A percentile compares a stretch with the other conserved stretches of the same genome.
These are phyloP conservation scores for Sclerotinia glacialis DNA, from an alignment of 2,329 filamentous ascomycete genomes.

Conservation along the genomic window DNA sequence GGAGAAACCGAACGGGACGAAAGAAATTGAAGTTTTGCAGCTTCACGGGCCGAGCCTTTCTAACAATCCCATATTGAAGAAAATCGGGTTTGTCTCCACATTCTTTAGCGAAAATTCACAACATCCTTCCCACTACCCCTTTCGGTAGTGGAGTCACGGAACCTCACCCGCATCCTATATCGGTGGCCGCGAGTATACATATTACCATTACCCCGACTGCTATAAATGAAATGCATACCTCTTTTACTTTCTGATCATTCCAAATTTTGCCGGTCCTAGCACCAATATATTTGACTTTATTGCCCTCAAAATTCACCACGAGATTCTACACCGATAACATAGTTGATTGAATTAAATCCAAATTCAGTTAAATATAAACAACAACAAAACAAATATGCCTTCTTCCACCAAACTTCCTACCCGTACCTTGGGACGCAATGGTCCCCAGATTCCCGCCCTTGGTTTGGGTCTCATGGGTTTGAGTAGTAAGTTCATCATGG, in stretches of 20 bases:
- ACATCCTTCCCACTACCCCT: slow-evolving; percentile 12
- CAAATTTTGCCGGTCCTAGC: neutral
- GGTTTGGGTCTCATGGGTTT: slow-evolving; percentile 26
- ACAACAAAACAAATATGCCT: slow-evolving; percentile 11
- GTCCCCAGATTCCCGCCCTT: slow-evolving; percentile 24
- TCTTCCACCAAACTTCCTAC: slow-evolving; percentile 23
- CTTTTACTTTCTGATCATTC: slow-evolving; percentile 9
- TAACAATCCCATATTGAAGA: slow-evolving; percentile 5
- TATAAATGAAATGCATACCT: neutral
- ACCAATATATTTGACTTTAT: neutral
- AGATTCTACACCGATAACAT: neutral
- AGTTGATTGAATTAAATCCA: neutral
- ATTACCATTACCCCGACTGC: slow-evolving; percentile 15
- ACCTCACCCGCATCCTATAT: slow-evolving; percentile 1
- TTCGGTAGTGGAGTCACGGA: slow-evolving; percentile 21
- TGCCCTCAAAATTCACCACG: neutral
- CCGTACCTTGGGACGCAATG: slow-evolving; percentile 21
- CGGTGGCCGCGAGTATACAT: slow-evolving; percentile 14
- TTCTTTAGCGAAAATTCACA: neutral
- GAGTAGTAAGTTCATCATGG: slow-evolving; percentile 10
- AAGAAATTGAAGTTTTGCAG: neutral
- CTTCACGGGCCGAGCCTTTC: slow-evolving; percentile 6
- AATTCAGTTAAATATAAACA: neutral
- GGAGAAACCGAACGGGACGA: neutral
- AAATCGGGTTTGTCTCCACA: neutral